These are phyloP conservation scores for Trifolium repens DNA, from an alignment of 306 rosid genomes.

Conservation along the genomic window DNA sequence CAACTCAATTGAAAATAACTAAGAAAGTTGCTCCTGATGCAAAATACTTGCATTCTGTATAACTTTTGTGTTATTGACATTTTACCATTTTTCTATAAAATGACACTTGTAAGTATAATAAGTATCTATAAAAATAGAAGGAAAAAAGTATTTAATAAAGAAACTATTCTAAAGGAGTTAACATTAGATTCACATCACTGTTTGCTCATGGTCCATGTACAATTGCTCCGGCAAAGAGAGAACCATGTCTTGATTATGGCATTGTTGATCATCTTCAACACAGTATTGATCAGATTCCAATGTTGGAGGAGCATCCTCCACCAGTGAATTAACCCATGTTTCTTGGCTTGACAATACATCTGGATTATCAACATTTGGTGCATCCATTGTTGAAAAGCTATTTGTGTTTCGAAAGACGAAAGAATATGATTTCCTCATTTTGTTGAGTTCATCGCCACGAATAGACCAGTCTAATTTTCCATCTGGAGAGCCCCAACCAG, in stretches of 20 bases:
- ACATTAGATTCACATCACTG: constrained; percentile 55
- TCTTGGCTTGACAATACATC: constrained; percentile 39
- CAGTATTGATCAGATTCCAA: constrained; percentile 40
- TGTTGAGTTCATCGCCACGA: constrained; percentile 63
- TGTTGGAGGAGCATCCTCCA: constrained; percentile 60
- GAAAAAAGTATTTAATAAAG: constrained; percentile 40
- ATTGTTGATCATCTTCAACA: constrained; percentile 48
- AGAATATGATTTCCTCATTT: constrained; percentile 74
- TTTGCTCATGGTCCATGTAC: constrained; percentile 74
- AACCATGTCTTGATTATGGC: constrained; percentile 46
- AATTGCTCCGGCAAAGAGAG: constrained; percentile 67
- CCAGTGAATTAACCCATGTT: constrained; percentile 77
- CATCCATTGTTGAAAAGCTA: constrained; percentile 23
- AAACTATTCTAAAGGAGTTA: constrained; percentile 37
- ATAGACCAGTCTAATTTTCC: constrained; percentile 79
- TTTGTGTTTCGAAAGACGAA: constrained; percentile 57
- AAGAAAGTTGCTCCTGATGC: constrained; percentile 37
- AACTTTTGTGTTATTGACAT: constrained; percentile 36
- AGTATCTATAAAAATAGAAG: constrained; percentile 50
- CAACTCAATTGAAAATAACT: constrained; percentile 35
- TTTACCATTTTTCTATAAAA: constrained; percentile 33
- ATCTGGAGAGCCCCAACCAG: constrained; percentile 76
- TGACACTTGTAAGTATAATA: constrained; percentile 39
- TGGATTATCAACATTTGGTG: constrained; percentile 49
- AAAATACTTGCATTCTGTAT: constrained; percentile 54